Percentiles rank a stretch among this genome's conserved stretches.
These are phyloP conservation scores for Phyllosticta capitalensis DNA, from an alignment of 2,329 filamentous ascomycete genomes.

Conservation along the genomic window DNA sequence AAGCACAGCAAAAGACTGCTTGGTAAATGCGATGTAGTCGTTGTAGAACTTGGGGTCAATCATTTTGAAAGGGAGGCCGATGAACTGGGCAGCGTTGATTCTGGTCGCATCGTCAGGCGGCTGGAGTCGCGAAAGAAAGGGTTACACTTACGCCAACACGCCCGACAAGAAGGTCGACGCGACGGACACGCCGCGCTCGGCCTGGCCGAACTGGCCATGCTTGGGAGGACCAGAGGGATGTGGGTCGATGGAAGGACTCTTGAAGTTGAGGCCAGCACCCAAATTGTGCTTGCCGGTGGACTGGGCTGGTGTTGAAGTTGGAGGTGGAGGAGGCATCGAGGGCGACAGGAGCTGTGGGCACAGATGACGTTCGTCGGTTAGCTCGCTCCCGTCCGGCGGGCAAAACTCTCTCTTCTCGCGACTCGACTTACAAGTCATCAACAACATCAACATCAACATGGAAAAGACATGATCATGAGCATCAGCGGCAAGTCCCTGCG, in stretches of 20 bases:
- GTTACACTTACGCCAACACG: constrained; percentile 33
- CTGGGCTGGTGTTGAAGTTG: constrained; percentile 14
- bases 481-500: too few species aligned
- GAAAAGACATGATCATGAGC: constrained; percentile 1
- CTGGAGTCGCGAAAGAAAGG: background rate
- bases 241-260: constrained; percentile 31
- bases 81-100: constrained; percentile 59
- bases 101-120: constrained; percentile 16
- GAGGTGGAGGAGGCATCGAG: background rate
- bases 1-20: constrained; percentile 70
- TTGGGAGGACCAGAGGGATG: constrained; percentile 36
- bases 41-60: constrained; percentile 72
- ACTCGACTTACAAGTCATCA: background rate
- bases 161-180: constrained; percentile 43
- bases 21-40: constrained; percentile 78
- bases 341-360: background rate
- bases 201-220: constrained; percentile 39
- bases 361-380: background rate
- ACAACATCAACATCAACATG: background rate
- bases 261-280: constrained; percentile 35
- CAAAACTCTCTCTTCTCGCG: background rate
- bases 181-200: constrained; percentile 40
- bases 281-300: constrained; percentile 25
- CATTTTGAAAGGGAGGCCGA: constrained; percentile 67
- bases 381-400: background rate